phyloP scores from a whole-genome alignment of 192 early-diverging fungal genomes.

The Irineochytrium annulatum region DNA sequence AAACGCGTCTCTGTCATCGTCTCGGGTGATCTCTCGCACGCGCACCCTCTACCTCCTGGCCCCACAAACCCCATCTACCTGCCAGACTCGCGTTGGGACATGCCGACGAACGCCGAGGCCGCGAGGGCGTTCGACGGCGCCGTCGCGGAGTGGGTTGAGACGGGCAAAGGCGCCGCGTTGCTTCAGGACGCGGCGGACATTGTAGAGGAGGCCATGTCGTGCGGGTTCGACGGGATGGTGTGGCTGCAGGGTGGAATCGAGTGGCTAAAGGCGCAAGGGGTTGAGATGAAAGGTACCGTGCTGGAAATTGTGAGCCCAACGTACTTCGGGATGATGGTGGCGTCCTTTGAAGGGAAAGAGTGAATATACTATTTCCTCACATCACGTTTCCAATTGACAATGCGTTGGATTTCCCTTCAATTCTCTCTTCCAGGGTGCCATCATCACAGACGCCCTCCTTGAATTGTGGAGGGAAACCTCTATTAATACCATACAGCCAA shows the following conservation, averaged over 20 bases:
- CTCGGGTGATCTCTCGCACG: constrained; percentile 6
- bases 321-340: constrained; percentile 9
- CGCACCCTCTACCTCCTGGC: too few species aligned
- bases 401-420: too few species aligned
- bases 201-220: not conserved
- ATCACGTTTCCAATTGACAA: too few species aligned
- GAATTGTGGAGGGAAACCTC: too few species aligned
- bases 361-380: too few species aligned
- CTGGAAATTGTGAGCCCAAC: not conserved
- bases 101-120: not conserved
- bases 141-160: not conserved
- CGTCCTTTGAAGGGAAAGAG: not conserved
- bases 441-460: too few species aligned
- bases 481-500: too few species aligned
- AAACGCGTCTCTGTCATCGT: constrained; percentile 5
- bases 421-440: too few species aligned
- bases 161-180: not conserved
- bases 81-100: not conserved
- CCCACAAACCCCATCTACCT: constrained; percentile 3
- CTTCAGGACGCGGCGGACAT: not conserved
- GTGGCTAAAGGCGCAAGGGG: not conserved
- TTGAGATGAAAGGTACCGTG: not conserved
- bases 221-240: constrained; percentile 3
- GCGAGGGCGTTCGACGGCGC: not conserved
- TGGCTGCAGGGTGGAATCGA: constrained; percentile 6